A percentile compares a stretch with the other conserved stretches of the same genome.
Conservation (phyloP, 2,329 filamentous ascomycete genomes). For the Chrysoporthe puriensis region DNA sequence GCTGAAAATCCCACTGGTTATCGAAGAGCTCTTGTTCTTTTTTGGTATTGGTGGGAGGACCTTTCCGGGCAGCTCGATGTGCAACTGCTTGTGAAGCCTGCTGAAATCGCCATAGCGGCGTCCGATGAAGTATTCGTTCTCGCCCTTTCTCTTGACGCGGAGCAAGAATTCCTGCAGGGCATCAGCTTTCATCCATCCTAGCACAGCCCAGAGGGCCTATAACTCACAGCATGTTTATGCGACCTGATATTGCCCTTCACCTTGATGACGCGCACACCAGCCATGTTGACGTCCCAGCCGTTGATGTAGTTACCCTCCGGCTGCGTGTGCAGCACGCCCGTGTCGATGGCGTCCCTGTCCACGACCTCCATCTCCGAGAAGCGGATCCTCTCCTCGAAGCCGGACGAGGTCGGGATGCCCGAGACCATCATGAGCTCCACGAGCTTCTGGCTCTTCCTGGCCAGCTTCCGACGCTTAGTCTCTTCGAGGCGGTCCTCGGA, state of each 20-base stretch:
- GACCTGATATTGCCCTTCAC: constrained; percentile 86
- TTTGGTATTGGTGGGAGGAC: constrained; percentile 83
- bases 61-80: constrained; percentile 87
- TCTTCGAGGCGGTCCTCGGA: constrained; percentile 95
- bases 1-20: constrained; percentile 49
- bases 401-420: constrained; percentile 90
- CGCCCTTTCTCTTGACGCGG: constrained; percentile 77
- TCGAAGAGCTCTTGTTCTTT: constrained; percentile 85
- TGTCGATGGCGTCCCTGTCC: constrained; percentile 88
- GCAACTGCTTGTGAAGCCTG: constrained; percentile 76
- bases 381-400: constrained; percentile 94
- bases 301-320: constrained; percentile 93
- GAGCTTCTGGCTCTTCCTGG: constrained; percentile 90
- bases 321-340: constrained; percentile 81
- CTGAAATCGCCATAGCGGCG: constrained; percentile 88
- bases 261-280: constrained; percentile 79
- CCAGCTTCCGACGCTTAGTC: constrained; percentile 91
- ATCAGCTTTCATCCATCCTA: background rate
- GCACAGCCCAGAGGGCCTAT: background rate
- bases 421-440: constrained; percentile 99
- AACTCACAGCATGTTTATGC: constrained; percentile 84
- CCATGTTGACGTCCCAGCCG: constrained; percentile 96
- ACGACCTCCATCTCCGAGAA: constrained; percentile 98
- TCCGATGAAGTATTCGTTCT: constrained; percentile 78
- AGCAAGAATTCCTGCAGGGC: constrained; percentile 78